These are phyloP conservation scores for Dioscorea dumetorum DNA, from an alignment of 106 monocot genomes.

Conservation along the genomic window DNA sequence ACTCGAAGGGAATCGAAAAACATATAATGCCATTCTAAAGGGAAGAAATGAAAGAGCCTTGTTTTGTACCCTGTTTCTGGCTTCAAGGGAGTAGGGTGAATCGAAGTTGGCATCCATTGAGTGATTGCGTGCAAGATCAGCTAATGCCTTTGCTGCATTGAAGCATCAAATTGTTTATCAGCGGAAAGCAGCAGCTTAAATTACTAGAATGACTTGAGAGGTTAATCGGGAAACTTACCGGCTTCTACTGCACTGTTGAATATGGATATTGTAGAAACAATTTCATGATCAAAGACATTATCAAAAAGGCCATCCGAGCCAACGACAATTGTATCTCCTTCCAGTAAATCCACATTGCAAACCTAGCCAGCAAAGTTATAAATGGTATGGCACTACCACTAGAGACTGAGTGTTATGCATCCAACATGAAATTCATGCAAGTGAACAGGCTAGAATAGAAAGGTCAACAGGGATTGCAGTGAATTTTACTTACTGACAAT, in stretches of 20 bases:
- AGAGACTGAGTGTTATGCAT: too few species aligned
- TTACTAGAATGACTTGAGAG: background rate
- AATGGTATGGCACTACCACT: too few species aligned
- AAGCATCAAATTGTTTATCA: background rate
- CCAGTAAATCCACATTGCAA: conserved; percentile 51
- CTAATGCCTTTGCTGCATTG: conserved; percentile 67
- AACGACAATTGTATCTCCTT: conserved; percentile 71
- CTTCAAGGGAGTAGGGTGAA: conserved; percentile 74
- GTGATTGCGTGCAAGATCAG: conserved; percentile 63
- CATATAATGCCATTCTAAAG: too few species aligned
- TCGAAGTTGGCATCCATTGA: conserved; percentile 70
- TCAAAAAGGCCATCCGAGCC: conserved; percentile 96
- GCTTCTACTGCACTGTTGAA: conserved; percentile 37
- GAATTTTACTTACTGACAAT: too few species aligned
- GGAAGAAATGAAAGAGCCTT: background rate
- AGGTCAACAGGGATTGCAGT: too few species aligned
- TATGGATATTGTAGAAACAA: conserved; percentile 42
- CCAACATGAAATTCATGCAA: too few species aligned
- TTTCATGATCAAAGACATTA: conserved; percentile 81
- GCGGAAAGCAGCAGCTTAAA: background rate
- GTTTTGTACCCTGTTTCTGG: conserved; percentile 58
- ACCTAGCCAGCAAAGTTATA: conserved; percentile 23
- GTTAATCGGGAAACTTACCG: conserved; percentile 27
- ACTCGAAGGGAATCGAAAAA: too few species aligned
- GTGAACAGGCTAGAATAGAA: too few species aligned